Conservation (phyloP, 176 grass and related monocot species). For the Alopecurus myosuroides region DNA sequence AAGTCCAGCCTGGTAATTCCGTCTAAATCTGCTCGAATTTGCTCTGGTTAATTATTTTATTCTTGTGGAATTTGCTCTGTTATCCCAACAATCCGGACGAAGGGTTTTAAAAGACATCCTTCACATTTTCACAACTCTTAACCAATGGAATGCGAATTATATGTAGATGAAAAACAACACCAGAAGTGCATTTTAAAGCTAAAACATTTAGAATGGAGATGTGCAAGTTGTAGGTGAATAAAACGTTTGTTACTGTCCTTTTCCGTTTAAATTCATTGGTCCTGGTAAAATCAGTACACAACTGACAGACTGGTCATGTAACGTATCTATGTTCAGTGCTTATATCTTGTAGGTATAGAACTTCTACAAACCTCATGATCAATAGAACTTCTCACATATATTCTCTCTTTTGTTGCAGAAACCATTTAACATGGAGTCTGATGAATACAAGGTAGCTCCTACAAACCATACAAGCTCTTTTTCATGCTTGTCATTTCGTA, state of each 20-base stretch:
- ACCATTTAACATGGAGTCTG: constrained; percentile 54
- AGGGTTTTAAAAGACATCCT: too few relatives aligned
- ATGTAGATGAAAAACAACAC: background rate
- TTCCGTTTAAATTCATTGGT: too few relatives aligned
- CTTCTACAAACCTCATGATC: background rate
- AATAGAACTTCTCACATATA: constrained; percentile 3
- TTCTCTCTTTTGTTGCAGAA: constrained; percentile 44
- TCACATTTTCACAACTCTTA: too few relatives aligned
- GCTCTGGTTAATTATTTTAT: background rate
- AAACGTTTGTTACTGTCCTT: background rate
- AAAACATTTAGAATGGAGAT: background rate
- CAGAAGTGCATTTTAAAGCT: background rate
- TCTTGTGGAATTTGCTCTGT: background rate
- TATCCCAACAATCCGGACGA: too few relatives aligned
- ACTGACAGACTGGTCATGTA: background rate
- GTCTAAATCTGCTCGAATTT: background rate
- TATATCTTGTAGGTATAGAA: background rate
- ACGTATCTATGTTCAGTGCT: background rate
- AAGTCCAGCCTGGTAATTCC: constrained; percentile 61
- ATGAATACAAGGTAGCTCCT: constrained; percentile 62
- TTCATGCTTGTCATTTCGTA: background rate
- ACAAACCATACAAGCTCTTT: background rate
- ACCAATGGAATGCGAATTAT: too few relatives aligned
- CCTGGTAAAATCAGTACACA: background rate
- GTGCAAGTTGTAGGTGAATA: background rate